Evolutionary conservation across 495 filamentous ascomycete species (phyloP).

Genomic region (Cudoniella acicularis): DNA sequence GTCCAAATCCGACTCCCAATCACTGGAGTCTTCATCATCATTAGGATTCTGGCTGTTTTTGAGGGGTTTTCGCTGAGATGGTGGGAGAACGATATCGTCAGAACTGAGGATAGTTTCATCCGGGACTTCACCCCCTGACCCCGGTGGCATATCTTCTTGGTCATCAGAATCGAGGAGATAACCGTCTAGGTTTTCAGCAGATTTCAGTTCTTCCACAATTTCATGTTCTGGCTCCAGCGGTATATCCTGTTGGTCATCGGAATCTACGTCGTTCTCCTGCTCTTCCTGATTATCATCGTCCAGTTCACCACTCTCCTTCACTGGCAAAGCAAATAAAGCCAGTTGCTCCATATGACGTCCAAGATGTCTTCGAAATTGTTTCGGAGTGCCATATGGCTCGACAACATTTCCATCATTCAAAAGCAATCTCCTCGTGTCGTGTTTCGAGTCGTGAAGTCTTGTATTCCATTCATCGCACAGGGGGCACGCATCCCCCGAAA

Average conservation of each 20-base stretch:
- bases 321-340: conserved; percentile 36
- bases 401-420: conserved; percentile 8
- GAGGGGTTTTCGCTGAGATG: too few relatives aligned
- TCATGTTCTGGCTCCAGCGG: not conserved
- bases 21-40: too few relatives aligned
- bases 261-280: not conserved
- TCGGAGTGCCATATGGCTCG: conserved; percentile 12
- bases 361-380: conserved; percentile 33
- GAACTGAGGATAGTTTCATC: too few relatives aligned
- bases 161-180: too few relatives aligned
- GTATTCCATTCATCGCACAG: conserved; percentile 21
- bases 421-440: conserved; percentile 3
- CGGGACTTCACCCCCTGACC: too few relatives aligned
- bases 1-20: too few relatives aligned
- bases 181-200: too few relatives aligned
- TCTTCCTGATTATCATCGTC: conserved; percentile 9
- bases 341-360: conserved; percentile 37
- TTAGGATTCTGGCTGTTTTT: too few relatives aligned
- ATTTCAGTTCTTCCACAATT: not conserved
- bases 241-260: not conserved
- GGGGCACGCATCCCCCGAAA: conserved; percentile 13
- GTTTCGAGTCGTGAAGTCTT: conserved; percentile 2
- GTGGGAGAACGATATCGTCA: too few relatives aligned
- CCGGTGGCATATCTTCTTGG: too few relatives aligned
- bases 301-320: conserved; percentile 16